Base-by-base conservation (phyloP, 805 yeast genomes). In the Wickerhamomyces sydowiorum region DNA sequence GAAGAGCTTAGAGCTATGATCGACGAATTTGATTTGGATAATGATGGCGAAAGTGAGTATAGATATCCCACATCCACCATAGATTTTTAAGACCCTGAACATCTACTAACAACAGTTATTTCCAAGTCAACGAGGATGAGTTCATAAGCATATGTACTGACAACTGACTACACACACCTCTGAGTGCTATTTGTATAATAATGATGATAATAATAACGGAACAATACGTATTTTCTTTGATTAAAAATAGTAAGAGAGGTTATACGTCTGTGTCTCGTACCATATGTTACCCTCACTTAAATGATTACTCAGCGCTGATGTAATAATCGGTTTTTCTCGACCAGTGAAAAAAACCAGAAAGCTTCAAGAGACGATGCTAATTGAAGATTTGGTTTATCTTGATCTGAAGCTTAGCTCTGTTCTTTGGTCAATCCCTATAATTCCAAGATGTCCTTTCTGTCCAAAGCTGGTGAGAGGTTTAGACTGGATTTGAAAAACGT, bases 1-100 rank as follows among this genome's bases (percentile, higher is more conserved):
- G 96, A 88, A 45, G 99, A 93, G 57, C 69, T 93, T 39, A 75
- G 86, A 51, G 97, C 97, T 5, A 93, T 93, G 99, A 93, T 93
- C 50, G 96, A 90, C 47, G 98, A 91, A 62, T 93, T 93, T 59
- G 99, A 93, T 65, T 66, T 90, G 39, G 97, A 93, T 60, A 95
- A 87, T 42, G 98, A 93, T 61, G 98, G 98, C 39, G 96, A 86
- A 50, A 90, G 53, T 39, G 20, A 42, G 47, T 40, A 32, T 22
- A 12, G 24, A 8, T 28, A 18, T 12, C 13, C n/a, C n/a, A n/a
- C n/a, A n/a, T n/a, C n/a, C n/a, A n/a, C n/a, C n/a, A n/a, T n/a
- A 74, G 63, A 67, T 63, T 62, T 64, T 69, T 20, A 18, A 30
- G 5, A 18, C 13, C 15, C 9, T 17, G n/a, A 29, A 17, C n/a